These are phyloP conservation scores for Bothriochloa decipiens DNA, from an alignment of 176 grass and related monocot species.

Conservation along the genomic window DNA sequence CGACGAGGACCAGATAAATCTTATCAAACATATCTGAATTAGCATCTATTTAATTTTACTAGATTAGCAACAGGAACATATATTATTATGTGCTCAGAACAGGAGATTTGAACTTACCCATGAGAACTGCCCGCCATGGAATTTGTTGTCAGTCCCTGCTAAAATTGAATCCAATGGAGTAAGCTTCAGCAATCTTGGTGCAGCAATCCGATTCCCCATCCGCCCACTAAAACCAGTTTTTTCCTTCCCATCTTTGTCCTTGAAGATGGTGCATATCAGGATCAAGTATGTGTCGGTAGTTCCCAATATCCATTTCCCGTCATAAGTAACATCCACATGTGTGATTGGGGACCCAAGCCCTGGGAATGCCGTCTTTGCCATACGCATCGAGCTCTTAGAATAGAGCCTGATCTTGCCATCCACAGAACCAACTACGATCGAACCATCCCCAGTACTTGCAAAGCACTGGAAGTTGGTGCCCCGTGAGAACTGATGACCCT, in stretches of 20 bases:
- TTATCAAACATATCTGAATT: conserved; percentile 1
- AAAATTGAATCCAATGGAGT: conserved; percentile 82
- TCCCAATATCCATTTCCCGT: conserved; percentile 90
- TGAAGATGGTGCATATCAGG: conserved; percentile 86
- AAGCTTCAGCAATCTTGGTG: conserved; percentile 85
- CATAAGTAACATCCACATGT: conserved; percentile 87
- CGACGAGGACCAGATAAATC: conserved; percentile 4
- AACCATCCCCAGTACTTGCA: conserved; percentile 87
- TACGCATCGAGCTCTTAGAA: conserved; percentile 81
- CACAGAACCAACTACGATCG: conserved; percentile 76
- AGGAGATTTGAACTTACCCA: conserved; percentile 66
- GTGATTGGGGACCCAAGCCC: conserved; percentile 85
- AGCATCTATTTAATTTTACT: not conserved
- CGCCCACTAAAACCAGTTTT: conserved; percentile 87
- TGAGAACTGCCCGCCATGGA: conserved; percentile 88
- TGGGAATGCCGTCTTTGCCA: conserved; percentile 90
- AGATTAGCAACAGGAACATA: not conserved
- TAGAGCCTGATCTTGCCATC: conserved; percentile 94
- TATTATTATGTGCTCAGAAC: not conserved
- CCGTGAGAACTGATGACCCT: conserved; percentile 85
- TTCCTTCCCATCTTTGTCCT: conserved; percentile 92
- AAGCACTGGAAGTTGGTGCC: conserved; percentile 96
- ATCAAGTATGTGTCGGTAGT: conserved; percentile 86
- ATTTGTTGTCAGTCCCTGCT: conserved; percentile 73
- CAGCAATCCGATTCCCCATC: conserved; percentile 79